Evolutionary conservation across 2,329 filamentous ascomycete species (phyloP).

Genomic region (Periconia digitata): DNA sequence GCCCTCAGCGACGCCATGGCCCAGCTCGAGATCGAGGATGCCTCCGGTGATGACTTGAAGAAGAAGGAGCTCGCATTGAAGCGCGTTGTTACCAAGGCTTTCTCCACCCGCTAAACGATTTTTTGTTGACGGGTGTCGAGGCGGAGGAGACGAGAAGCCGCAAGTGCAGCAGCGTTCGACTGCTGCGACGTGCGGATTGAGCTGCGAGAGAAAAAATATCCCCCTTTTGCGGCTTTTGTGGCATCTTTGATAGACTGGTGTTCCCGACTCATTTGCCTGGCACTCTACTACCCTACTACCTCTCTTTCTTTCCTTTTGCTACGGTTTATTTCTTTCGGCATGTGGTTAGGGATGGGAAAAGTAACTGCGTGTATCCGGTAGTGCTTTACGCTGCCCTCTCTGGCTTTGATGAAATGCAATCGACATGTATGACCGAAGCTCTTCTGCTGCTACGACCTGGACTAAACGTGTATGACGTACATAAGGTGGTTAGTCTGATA

Average conservation of each 20-base stretch:
- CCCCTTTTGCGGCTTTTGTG: slow-evolving; percentile 22
- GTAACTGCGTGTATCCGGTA: slow-evolving; percentile 13
- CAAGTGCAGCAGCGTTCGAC: slow-evolving; percentile 35
- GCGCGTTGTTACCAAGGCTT: slow-evolving; percentile 97
- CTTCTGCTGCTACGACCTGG: background rate
- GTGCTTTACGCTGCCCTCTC: slow-evolving; percentile 6
- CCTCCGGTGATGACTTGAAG: slow-evolving; percentile 90
- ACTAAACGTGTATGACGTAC: background rate
- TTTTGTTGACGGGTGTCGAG: slow-evolving; percentile 13
- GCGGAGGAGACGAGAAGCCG: slow-evolving; percentile 21
- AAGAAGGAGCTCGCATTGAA: slow-evolving; percentile 99
- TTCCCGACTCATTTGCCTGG: slow-evolving; percentile 24
- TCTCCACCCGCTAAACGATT: slow-evolving; percentile 77
- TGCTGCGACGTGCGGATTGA: slow-evolving; percentile 20
- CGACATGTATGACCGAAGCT: slow-evolving; percentile 11
- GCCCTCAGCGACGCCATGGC: slow-evolving; percentile 97
- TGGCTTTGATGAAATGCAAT: slow-evolving; percentile 14
- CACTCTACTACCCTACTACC: slow-evolving; percentile 10
- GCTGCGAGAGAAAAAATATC: slow-evolving; percentile 23
- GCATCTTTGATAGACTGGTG: slow-evolving; percentile 41
- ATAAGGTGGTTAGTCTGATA: no score
- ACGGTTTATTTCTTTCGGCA: slow-evolving; percentile 10
- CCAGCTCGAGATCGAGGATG: slow-evolving; percentile 94
- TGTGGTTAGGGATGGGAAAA: slow-evolving; percentile 13
- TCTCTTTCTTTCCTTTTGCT: slow-evolving; percentile 17